Evolutionary conservation across 306 rosid species (phyloP), one percentile per base, ranked within the genome.

Genomic region (Casuarina equisetifolia): DNA sequence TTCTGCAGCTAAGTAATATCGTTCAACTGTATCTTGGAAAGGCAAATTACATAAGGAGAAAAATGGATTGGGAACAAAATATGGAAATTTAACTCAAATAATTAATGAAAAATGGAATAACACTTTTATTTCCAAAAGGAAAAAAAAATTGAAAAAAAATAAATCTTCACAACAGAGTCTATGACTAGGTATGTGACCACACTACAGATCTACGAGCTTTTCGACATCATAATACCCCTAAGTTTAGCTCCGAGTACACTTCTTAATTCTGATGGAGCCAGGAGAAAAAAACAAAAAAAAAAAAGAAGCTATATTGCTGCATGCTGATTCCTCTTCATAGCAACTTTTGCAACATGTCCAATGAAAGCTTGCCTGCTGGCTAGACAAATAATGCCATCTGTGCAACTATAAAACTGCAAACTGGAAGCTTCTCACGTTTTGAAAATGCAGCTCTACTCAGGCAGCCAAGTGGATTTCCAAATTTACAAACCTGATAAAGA

Each of bases 141-240:
- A 62, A 82, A 74, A 83, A 74, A 69, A 48, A 45, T 48, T 25
- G 32, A 19, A 69, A 64, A 78, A 59, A 80, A 73, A 46, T 72
- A 58, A 25, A 79, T 73, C 76, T 85, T 69, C 83, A 82, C 85
- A 86, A 75, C 73, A 74, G 75, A 82, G 76, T 82, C 90, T 88
- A 85, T 82, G 75, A 84, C 90, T 82, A 85, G 76, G 79, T 87
- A 83, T 81, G 84, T 84, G 78, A 84, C 77, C 85, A 82, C 82
- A 78, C 67, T 83, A 83, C 73, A 84, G 85, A 90, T 89, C 87
- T 94, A 94, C 96, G 86, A 76, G 74, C 81, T 85, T 86, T 88
- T 86, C 85, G 57, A 79, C 80, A 82, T 79, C 89, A 84, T 82
- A 77, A 61, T 61, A 48, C 62, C 88, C 76, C 80, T 83, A 81